Conservation (phyloP, 2,329 filamentous ascomycete species). For the Aspergillus persii region DNA sequence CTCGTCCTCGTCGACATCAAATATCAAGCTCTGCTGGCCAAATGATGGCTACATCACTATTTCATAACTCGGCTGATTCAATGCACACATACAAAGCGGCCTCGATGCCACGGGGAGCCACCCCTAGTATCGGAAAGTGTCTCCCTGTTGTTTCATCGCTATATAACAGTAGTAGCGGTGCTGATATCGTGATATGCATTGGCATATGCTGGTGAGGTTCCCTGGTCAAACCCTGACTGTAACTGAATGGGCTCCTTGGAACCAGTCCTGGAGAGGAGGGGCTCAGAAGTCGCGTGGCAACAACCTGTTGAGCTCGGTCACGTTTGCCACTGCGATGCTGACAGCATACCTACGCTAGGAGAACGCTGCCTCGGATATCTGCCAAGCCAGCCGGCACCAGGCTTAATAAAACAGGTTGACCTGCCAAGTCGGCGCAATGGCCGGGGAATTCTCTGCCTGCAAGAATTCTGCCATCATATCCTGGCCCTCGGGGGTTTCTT, state of each 20-base stretch:
- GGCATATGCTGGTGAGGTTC: no score
- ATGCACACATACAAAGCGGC: no score
- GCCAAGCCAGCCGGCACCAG: background rate
- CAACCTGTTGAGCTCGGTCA: background rate
- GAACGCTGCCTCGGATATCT: background rate
- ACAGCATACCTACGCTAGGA: background rate
- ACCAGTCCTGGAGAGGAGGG: no score
- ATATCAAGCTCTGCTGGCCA: no score
- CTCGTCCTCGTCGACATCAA: no score
- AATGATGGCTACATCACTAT: no score
- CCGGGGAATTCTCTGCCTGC: background rate
- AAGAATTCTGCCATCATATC: slow-evolving; percentile 64
- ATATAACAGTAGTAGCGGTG: no score
- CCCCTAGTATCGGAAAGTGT: no score
- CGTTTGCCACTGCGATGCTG: background rate
- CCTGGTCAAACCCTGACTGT: background rate
- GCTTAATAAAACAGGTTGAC: background rate
- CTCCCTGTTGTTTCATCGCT: no score
- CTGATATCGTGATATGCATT: no score
- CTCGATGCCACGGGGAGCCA: no score
- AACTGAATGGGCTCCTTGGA: background rate
- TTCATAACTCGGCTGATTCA: no score
- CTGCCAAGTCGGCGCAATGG: background rate
- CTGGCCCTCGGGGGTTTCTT: slow-evolving; percentile 77
- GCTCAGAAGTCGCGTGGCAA: background rate